Conservation (phyloP, 805 yeast species). For the Candida nonsorbophila region DNA sequence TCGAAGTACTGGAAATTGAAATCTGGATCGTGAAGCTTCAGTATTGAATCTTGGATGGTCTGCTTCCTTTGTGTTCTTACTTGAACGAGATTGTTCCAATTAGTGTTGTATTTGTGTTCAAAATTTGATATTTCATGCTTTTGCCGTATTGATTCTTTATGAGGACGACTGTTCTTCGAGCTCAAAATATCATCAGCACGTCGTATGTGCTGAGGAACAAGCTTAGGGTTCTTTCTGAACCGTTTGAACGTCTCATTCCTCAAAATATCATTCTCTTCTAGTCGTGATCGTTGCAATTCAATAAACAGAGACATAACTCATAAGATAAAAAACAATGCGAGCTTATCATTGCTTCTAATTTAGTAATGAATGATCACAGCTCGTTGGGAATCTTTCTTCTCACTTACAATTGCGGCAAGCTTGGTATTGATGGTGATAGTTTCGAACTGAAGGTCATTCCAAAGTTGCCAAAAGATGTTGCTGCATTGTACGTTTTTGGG, state of each 20-base stretch:
- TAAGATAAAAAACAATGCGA: neutral
- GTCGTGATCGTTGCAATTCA: conserved; percentile 27
- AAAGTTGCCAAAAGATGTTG: conserved; percentile 25
- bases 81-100: conserved; percentile 7
- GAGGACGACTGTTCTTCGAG: conserved; percentile 32
- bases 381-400: conserved; percentile 20
- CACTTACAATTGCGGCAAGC: conserved; percentile 58
- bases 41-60: conserved; percentile 3
- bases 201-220: conserved; percentile 28
- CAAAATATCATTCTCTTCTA: conserved; percentile 68
- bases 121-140: conserved; percentile 63
- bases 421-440: conserved; percentile 25
- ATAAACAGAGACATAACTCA: conserved; percentile 19
- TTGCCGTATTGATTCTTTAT: conserved; percentile 50
- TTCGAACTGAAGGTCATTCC: conserved; percentile 22
- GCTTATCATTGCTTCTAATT: neutral
- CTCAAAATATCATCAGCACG: conserved; percentile 8
- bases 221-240: conserved; percentile 53
- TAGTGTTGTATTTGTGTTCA: conserved; percentile 37
- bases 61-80: conserved; percentile 2
- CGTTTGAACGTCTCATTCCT: conserved; percentile 64
- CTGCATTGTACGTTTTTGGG: conserved; percentile 54
- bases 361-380: neutral
- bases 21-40: conserved; percentile 4
- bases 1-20: conserved; percentile 6